Conservation (phyloP, 2,329 filamentous ascomycete genomes). For the Colletotrichum liaoningense region DNA sequence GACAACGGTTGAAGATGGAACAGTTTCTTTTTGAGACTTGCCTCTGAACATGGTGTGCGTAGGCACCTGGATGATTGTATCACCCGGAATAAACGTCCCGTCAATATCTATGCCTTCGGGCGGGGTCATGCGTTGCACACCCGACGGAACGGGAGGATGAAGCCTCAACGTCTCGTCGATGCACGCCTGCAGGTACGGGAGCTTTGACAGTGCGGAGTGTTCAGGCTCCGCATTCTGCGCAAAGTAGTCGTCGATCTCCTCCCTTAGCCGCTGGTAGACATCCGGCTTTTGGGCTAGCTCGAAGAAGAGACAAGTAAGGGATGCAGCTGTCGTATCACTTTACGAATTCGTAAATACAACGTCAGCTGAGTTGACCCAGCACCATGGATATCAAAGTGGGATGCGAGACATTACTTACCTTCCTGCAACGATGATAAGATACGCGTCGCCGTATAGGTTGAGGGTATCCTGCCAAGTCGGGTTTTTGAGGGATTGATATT, state of each 20-base stretch:
- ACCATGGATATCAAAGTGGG: not conserved
- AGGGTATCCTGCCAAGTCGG: conserved; percentile 39
- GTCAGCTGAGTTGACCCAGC: not conserved
- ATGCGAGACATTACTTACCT: conserved; percentile 38
- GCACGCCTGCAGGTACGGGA: conserved; percentile 47
- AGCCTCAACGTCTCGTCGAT: conserved; percentile 55
- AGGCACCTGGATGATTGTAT: conserved; percentile 46
- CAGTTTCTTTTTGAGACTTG: not conserved
- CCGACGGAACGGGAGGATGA: conserved; percentile 49
- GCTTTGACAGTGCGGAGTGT: conserved; percentile 38
- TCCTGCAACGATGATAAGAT: conserved; percentile 46
- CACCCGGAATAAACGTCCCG: conserved; percentile 48
- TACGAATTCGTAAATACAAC: not conserved
- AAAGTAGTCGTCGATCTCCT: conserved; percentile 38
- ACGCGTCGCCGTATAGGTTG: conserved; percentile 43
- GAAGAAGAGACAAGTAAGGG: conserved; percentile 35
- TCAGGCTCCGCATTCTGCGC: conserved; percentile 29
- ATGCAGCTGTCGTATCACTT: conserved; percentile 37
- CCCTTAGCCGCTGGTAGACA: conserved; percentile 3
- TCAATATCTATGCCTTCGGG: conserved; percentile 49
- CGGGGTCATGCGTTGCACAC: conserved; percentile 49
- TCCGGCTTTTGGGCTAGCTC: conserved; percentile 31
- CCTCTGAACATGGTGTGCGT: conserved; percentile 41
- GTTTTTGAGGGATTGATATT: conserved; percentile 38
- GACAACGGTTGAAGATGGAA: not conserved